Conservation (phyloP, 1,139 yeast species). For the Taphrina confusa region DNA sequence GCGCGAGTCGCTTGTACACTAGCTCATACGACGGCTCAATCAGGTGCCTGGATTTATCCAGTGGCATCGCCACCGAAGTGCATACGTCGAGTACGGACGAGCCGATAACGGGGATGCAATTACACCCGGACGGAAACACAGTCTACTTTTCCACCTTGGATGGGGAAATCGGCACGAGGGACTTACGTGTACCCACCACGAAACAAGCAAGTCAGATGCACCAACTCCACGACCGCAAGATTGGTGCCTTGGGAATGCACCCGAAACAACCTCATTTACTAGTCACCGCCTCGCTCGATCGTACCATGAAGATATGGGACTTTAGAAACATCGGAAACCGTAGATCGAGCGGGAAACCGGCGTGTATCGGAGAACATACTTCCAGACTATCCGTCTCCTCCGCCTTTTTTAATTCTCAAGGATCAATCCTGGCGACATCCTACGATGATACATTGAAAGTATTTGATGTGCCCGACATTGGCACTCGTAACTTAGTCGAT, state of each 20-base stretch:
- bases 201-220: constrained; percentile 46
- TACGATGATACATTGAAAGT: constrained; percentile 79
- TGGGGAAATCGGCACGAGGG: constrained; percentile 75
- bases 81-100: constrained; percentile 54
- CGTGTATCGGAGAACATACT: constrained; percentile 57
- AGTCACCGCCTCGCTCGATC: constrained; percentile 84
- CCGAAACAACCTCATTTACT: constrained; percentile 63
- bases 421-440: constrained; percentile 84
- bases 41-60: constrained; percentile 66
- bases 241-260: constrained; percentile 81
- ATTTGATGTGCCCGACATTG: constrained; percentile 46
- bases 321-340: constrained; percentile 55
- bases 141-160: constrained; percentile 72
- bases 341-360: constrained; percentile 48
- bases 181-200: constrained; percentile 54
- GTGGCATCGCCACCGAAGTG: constrained; percentile 61
- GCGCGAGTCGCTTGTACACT: constrained; percentile 61
- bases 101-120: constrained; percentile 54
- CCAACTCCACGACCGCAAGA: constrained; percentile 81
- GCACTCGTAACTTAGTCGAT: constrained; percentile 36
- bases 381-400: constrained; percentile 80
- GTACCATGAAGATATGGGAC: constrained; percentile 86
- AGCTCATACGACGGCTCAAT: constrained; percentile 87
- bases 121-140: constrained; percentile 55
- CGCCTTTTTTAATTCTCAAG: constrained; percentile 79